phyloP scores from a whole-genome alignment of 1,284 basidiomycete genomes.

The Puccinia sorghi region DNA sequence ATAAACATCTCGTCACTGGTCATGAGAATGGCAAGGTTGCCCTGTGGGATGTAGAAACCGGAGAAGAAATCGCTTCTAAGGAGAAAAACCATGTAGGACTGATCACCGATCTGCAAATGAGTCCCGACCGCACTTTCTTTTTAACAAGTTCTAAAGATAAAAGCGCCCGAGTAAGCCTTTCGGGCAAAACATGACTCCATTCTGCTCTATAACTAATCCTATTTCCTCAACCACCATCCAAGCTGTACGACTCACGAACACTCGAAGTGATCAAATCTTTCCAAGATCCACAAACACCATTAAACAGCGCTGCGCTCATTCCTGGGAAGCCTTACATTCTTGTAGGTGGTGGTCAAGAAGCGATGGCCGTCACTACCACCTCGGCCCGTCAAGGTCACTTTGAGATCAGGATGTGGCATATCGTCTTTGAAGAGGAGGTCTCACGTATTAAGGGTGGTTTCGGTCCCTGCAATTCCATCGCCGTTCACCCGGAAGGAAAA shows the following conservation, averaged over 20 bases:
- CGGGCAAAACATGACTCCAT: not conserved
- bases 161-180: slow-evolving; percentile 73
- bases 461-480: slow-evolving; percentile 97
- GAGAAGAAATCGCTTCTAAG: slow-evolving; percentile 77
- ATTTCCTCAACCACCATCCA: slow-evolving; percentile 11
- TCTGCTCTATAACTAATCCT: not conserved
- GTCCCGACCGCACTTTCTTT: slow-evolving; percentile 88
- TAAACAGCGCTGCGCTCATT: slow-evolving; percentile 89
- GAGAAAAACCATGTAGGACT: slow-evolving; percentile 76
- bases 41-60: slow-evolving; percentile 77
- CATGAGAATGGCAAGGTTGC: slow-evolving; percentile 96
- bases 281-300: slow-evolving; percentile 79
- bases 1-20: slow-evolving; percentile 81
- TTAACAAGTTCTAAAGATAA: slow-evolving; percentile 97
- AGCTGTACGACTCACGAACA: slow-evolving; percentile 88
- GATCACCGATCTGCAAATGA: slow-evolving; percentile 91
- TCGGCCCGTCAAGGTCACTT: slow-evolving; percentile 92
- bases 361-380: slow-evolving; percentile 96
- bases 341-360: slow-evolving; percentile 94
- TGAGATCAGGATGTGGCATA: slow-evolving; percentile 98
- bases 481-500: slow-evolving; percentile 84
- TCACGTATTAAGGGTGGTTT: slow-evolving; percentile 94
- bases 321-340: slow-evolving; percentile 79
- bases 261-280: slow-evolving; percentile 90
- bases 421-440: slow-evolving; percentile 95